Evolutionary conservation across 1,284 basidiomycete species (phyloP), one percentile per base, ranked within the genome.

Genomic region (Volvariella volvacea): DNA sequence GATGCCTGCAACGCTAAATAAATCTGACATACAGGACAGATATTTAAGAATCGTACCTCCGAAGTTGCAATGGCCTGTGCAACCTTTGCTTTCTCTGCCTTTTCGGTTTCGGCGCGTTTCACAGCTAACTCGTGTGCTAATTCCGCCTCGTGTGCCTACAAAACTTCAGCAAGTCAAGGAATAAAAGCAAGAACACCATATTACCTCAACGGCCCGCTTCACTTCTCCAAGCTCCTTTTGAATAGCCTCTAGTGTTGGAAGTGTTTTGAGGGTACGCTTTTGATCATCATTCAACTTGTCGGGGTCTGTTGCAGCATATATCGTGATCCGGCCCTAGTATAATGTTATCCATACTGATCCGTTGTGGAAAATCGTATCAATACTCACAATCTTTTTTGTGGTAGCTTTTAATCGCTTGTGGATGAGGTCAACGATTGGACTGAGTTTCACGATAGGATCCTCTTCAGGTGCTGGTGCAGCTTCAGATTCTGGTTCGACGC

Each of bases 201-300:
- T 37, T 44, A 89, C 90, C 76, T 92, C 88, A 50, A 92, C 73
- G 33, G 73, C 76, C 60, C 87, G 88, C 62, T 82, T 84, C 34
- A 92, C 75, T 49, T 92, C 89, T 37, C 79, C 80, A 12, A 93
- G 67, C 56, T 93, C 91, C 55, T 86, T 88, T 52, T 79, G 74
- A 19, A 81, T 69, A 3, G 80, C 85, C 57, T 92, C 89, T 31
- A 92, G 70, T 8, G 70, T 68, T 3, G 90, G 77, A 33, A 93
- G 74, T 17, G 76, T 79, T 50, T 77, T 82, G 42, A 92, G 55
- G 1, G 74, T 73, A 22, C 80, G 76, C 52, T 74, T 83, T 65
- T 93, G 91, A 62, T 93, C 91, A 20, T 89, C 86, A 53, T 93
- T 89, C 43, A 93, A 73, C 52, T 83, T 81, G 39, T 79, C 78